Base-by-base conservation (phyloP, 1,139 yeast species). In the Pichia sp. region DNA sequence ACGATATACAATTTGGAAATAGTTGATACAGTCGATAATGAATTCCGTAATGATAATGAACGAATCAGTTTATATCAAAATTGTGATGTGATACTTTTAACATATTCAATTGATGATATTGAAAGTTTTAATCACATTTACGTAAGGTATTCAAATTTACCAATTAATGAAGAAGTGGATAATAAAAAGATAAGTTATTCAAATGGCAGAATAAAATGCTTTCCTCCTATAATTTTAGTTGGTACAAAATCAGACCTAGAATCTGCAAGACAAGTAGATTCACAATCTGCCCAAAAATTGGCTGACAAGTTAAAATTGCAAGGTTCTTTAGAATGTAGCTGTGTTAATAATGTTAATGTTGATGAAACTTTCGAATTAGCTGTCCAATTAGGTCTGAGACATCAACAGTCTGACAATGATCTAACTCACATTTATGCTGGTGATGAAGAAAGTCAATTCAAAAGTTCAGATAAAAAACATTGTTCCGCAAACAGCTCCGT, bases 11-110 rank as follows among this genome's bases (percentile, higher is more conserved):
- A 67, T 34, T 60, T 76, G 55, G 79, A 76, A 52, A 70, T 77
- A 39, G 65, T 75, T 53, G 82, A 77, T 56, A 74, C 80, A 20
- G 78, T 78, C 9, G 81, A 79, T 12, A 43, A 59, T 62, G 62
- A 71, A 27, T 52, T 52, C 68, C 73, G 73, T 58, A 58, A 70
- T 68, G 43, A 74, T 65, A 25, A 72, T 65, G 39, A 70, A 61
- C 59, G 73, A 63, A 57, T 54, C 67, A 43, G 61, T 60, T 55
- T 63, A 67, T 55, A 68, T 64, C 39, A 60, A 62, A 53, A 69
- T 54, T 46, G 78, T 68, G 49, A 76, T 54, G 80, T 71, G 16
- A 73, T 80, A 1, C 70, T 77, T 30, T 63, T 76, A 32, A 72
- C 78, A 49, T 77, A 73, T 59, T 74, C 73, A 52, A 71, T 76